Evolutionary conservation across 1,139 yeast genomes (phyloP), one percentile per base, ranked within the genome.

Genomic region (Sugiyamaella neomexicana): DNA sequence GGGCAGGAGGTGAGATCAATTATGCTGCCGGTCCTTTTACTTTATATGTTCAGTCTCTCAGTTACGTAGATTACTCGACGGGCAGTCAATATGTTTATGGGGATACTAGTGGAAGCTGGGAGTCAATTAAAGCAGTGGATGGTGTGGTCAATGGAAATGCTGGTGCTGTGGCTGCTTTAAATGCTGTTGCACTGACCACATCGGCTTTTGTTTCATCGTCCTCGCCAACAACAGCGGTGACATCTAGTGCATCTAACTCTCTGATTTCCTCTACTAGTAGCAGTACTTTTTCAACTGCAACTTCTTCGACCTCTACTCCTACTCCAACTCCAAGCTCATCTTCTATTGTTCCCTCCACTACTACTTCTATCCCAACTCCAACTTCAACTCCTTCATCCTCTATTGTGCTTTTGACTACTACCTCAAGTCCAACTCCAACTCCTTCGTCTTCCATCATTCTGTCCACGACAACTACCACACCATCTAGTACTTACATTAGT

Each of bases 1-100:
- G 95, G 95, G 91, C 95, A 12, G 95, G 95, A 53, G 95, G 95
- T 50, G 60, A 61, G 12, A 82, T 88, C 13, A 84, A 86, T 68
- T 86, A 80, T 66, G 63, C 78, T 13, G 65, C 77, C 46, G 89
- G 82, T 44, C 93, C 93, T 46, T 87, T 81, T 68, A 68, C 82
- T 40, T 86, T 87, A 88, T 68, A 78, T 62, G 79, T 90, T 59
- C 75, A 84, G 64, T 75, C 79, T 2, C 65, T 89, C 41, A 70
- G 78, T 44, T 87, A 86, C 16, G 73, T 82, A 17, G 96, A 90
- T 71, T 90, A 89, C 69, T 89, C 96, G 2, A 77, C 89, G 17
- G 97, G 97, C 44, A 65, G 77, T 1, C 76, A 78, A 58, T 89
- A 90, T 69, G 66, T 73, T 41, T 89, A 89, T 69, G 68, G 76